These are phyloP conservation scores for Bacidia rubella DNA, from an alignment of 495 filamentous ascomycete species.

Conservation along the genomic window DNA sequence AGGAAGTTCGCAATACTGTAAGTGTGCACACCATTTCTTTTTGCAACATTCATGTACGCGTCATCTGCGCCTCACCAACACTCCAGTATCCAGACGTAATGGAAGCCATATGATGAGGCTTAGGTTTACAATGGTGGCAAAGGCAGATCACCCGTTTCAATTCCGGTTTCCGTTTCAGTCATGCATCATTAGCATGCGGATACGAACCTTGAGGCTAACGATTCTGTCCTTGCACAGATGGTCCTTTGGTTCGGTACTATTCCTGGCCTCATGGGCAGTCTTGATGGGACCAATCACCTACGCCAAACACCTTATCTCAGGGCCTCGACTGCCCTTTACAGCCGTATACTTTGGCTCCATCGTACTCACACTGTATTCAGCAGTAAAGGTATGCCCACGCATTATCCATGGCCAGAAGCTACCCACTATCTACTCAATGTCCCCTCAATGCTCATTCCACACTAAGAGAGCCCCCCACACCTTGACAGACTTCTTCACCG, in stretches of 20 bases:
- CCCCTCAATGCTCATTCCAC: background rate
- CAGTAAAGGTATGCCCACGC: constrained; percentile 65
- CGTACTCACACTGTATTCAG: constrained; percentile 77
- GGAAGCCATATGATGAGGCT: constrained; percentile 1
- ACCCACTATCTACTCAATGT: constrained; percentile 1
- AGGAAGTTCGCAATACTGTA: constrained; percentile 94
- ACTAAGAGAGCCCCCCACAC: background rate
- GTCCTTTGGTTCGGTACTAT: constrained; percentile 83
- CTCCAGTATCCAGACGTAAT: background rate
- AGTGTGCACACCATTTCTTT: constrained; percentile 35
- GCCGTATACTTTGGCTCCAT: constrained; percentile 96
- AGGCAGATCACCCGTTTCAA: constrained; percentile 4
- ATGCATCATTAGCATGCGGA: constrained; percentile 4
- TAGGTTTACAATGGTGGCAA: constrained; percentile 1
- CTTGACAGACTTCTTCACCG: background rate
- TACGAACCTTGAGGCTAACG: constrained; percentile 15
- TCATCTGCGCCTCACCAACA: constrained; percentile 5
- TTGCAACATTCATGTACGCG: constrained; percentile 6
- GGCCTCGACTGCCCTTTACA: constrained; percentile 79
- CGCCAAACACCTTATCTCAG: constrained; percentile 71
- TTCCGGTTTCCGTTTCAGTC: background rate
- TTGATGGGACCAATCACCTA: constrained; percentile 83
- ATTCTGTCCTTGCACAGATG: constrained; percentile 45
- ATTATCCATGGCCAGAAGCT: too few species aligned
- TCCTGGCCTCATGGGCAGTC: constrained; percentile 85